These are phyloP conservation scores for Antarctomyces pellizariae DNA, from an alignment of 495 filamentous ascomycete species.

Conservation along the genomic window DNA sequence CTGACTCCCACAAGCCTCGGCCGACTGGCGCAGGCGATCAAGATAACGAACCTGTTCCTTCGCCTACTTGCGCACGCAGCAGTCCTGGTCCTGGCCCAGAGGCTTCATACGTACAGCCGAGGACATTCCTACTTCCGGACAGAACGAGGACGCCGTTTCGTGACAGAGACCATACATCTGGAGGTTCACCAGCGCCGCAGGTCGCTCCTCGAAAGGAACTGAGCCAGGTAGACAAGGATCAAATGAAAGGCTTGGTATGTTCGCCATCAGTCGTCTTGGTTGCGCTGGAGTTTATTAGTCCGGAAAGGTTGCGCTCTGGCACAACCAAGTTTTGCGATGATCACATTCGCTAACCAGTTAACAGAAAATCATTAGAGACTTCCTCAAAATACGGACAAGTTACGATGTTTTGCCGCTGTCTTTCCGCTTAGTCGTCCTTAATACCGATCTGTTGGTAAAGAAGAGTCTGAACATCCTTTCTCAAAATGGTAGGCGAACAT, in stretches of 20 bases:
- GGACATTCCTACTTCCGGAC: slow-evolving; percentile 56
- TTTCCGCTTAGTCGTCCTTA: slow-evolving; percentile 87
- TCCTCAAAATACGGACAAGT: slow-evolving; percentile 86
- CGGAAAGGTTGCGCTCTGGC: neutral
- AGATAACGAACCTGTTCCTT: too few species aligned
- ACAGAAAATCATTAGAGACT: slow-evolving; percentile 78
- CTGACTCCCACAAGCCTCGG: slow-evolving; percentile 10
- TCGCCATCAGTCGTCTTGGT: slow-evolving; percentile 2
- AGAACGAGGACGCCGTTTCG: slow-evolving; percentile 13
- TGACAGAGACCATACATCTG: slow-evolving; percentile 27
- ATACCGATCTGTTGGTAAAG: slow-evolving; percentile 84
- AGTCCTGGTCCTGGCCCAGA: slow-evolving; percentile 20
- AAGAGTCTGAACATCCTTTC: slow-evolving; percentile 90
- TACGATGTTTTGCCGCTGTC: slow-evolving; percentile 98
- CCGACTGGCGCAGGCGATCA: too few species aligned
- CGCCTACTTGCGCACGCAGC: too few species aligned
- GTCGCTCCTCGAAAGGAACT: too few species aligned
- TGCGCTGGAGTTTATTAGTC: neutral
- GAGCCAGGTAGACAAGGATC: slow-evolving; percentile 67
- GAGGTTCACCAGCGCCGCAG: slow-evolving; percentile 24
- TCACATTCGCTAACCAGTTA: slow-evolving; percentile 1
- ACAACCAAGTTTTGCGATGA: slow-evolving; percentile 1
- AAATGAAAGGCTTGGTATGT: slow-evolving; percentile 69
- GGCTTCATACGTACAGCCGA: slow-evolving; percentile 48
- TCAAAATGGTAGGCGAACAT: slow-evolving; percentile 57